phyloP scores from a whole-genome alignment of 805 yeast genomes.

The Candida tammaniensis region DNA sequence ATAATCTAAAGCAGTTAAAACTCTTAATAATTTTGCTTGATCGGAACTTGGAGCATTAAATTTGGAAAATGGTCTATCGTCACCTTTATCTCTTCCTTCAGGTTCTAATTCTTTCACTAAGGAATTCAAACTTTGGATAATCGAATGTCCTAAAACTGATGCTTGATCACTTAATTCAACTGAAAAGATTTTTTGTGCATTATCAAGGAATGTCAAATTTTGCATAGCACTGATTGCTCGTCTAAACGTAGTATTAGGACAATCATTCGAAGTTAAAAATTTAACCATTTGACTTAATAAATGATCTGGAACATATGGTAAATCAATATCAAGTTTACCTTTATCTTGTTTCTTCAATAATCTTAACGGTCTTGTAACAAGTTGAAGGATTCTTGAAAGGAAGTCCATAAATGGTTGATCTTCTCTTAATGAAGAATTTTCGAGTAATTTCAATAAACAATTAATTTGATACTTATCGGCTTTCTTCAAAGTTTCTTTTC shows the following conservation, averaged over 20 bases:
- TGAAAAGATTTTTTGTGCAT: slow-evolving; percentile 65
- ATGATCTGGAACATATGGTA: slow-evolving; percentile 63
- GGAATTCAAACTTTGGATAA: slow-evolving; percentile 53
- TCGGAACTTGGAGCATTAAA: slow-evolving; percentile 81
- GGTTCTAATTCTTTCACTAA: slow-evolving; percentile 50
- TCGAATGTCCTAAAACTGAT: slow-evolving; percentile 49
- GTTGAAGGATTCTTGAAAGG: slow-evolving; percentile 70
- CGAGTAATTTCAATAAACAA: slow-evolving; percentile 58
- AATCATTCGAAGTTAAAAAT: slow-evolving; percentile 75
- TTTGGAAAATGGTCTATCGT: slow-evolving; percentile 54
- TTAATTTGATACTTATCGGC: slow-evolving; percentile 68
- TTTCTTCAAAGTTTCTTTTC: slow-evolving; percentile 18
- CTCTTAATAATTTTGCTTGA: slow-evolving; percentile 83
- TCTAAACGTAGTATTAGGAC: slow-evolving; percentile 81
- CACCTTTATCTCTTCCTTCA: slow-evolving; percentile 29
- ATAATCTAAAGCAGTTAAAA: slow-evolving; percentile 84
- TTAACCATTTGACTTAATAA: slow-evolving; percentile 63
- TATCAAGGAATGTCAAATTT: slow-evolving; percentile 57
- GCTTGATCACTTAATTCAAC: slow-evolving; percentile 66
- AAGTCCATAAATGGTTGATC: slow-evolving; percentile 76
- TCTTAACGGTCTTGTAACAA: slow-evolving; percentile 70
- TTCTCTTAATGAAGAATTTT: slow-evolving; percentile 60
- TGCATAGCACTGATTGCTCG: slow-evolving; percentile 81
- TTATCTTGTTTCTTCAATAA: slow-evolving; percentile 43
- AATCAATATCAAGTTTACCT: slow-evolving; percentile 26